Conservation (phyloP, 305 asterid species). For the Fraxinus greggii region DNA sequence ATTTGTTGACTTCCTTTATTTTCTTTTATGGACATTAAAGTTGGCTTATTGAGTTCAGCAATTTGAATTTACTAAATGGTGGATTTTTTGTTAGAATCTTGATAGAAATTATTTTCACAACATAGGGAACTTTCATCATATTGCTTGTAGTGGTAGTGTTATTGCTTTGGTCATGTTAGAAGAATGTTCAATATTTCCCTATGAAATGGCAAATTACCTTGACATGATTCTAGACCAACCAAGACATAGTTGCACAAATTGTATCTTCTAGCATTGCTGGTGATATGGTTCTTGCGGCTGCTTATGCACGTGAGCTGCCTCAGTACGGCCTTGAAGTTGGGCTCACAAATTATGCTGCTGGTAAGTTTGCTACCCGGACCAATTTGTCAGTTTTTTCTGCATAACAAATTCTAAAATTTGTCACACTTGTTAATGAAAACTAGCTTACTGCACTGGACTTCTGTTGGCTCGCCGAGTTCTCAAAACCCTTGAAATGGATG, state of each 20-base stretch:
- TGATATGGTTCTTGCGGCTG: slow-evolving; percentile 69
- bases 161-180: background rate
- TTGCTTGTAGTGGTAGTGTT: background rate
- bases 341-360: slow-evolving; percentile 80
- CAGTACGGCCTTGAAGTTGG: slow-evolving; percentile 74
- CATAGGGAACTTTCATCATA: background rate
- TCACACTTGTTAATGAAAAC: background rate
- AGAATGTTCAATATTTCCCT: background rate
- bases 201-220: slow-evolving; percentile 28
- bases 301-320: slow-evolving; percentile 74
- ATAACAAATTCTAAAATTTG: background rate
- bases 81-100: background rate
- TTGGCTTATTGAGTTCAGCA: background rate
- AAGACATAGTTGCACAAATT: slow-evolving; percentile 62
- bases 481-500: slow-evolving; percentile 71
- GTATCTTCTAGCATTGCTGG: slow-evolving; percentile 73
- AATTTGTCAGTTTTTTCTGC: background rate
- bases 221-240: slow-evolving; percentile 58
- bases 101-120: background rate
- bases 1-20: background rate
- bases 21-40: background rate
- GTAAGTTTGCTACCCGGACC: slow-evolving; percentile 22
- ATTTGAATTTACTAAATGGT: background rate
- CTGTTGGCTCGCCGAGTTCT: slow-evolving; percentile 82
- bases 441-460: slow-evolving; percentile 93